Conservation (phyloP, 768 basidiomycete species). For the Leccinellum rugosiceps region DNA sequence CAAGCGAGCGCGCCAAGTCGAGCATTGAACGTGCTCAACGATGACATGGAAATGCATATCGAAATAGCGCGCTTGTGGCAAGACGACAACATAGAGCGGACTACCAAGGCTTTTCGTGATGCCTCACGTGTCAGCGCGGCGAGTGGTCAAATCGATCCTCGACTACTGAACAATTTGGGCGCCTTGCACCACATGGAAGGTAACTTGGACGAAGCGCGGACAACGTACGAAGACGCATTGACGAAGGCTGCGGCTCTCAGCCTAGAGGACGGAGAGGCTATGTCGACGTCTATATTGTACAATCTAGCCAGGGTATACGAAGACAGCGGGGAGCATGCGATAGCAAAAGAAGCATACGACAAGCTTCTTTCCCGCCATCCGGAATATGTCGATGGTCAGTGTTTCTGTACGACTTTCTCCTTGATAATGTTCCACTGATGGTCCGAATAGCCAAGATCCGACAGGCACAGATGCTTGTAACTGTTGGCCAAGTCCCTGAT, state of each 20-base stretch:
- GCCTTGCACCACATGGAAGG: constrained; percentile 62
- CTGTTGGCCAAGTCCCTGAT: constrained; percentile 67
- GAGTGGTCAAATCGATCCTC: constrained; percentile 52
- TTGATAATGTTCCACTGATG: constrained; percentile 7
- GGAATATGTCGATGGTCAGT: constrained; percentile 92
- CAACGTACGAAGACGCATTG: constrained; percentile 73
- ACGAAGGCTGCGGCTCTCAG: constrained; percentile 48
- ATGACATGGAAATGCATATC: constrained; percentile 86
- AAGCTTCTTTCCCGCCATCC: constrained; percentile 88
- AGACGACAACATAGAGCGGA: constrained; percentile 71
- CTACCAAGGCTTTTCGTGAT: constrained; percentile 68
- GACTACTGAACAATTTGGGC: constrained; percentile 79
- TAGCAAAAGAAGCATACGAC: constrained; percentile 83
- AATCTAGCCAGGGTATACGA: constrained; percentile 93
- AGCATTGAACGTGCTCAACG: constrained; percentile 52
- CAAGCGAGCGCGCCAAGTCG: constrained; percentile 31
- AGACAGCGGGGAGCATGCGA: constrained; percentile 65
- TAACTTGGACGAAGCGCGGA: constrained; percentile 50
- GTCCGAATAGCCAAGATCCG: constrained; percentile 78
- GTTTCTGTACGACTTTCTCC: not conserved
- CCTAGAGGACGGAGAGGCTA: constrained; percentile 54
- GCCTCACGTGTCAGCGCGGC: constrained; percentile 64
- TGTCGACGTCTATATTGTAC: constrained; percentile 82
- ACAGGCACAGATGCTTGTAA: constrained; percentile 75
- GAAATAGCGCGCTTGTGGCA: constrained; percentile 92